Percentiles rank a stretch among this genome's conserved stretches.
Conservation (phyloP, 495 filamentous ascomycete genomes). For the Penicillium waksmanii region DNA sequence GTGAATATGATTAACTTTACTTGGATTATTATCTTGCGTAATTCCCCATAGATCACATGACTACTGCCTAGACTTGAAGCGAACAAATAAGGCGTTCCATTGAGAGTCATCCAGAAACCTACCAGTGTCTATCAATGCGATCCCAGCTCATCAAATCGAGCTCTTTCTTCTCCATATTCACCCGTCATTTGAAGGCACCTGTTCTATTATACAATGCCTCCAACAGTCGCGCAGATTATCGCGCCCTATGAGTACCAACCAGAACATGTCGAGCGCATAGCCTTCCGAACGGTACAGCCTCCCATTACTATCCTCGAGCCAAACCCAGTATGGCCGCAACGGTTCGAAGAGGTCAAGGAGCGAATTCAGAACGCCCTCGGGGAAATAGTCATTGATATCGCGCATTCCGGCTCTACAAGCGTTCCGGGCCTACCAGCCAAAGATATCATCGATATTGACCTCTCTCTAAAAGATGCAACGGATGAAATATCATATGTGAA, state of each 20-base stretch:
- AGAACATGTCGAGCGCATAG: constrained; percentile 17
- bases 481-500: constrained; percentile 47
- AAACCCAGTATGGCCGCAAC: constrained; percentile 45
- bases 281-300: constrained; percentile 3
- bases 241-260: constrained; percentile 11
- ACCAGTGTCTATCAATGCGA: too few species aligned
- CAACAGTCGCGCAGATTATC: constrained; percentile 21
- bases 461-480: constrained; percentile 41
- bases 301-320: constrained; percentile 43
- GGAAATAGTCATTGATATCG: constrained; percentile 26
- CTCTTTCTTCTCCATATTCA: too few species aligned
- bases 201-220: constrained; percentile 7
- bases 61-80: too few species aligned
- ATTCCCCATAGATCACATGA: too few species aligned
- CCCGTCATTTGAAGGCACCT: too few species aligned
- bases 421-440: constrained; percentile 54
- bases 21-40: neutral
- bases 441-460: constrained; percentile 53
- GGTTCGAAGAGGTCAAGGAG: constrained; percentile 32
- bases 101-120: too few species aligned
- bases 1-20: constrained; percentile 15
- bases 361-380: constrained; percentile 40
- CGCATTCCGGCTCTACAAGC: constrained; percentile 55
- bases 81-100: too few species aligned
- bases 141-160: too few species aligned